Evolutionary conservation across 306 rosid species (phyloP).

Genomic region (Styphnolobium japonicum): DNA sequence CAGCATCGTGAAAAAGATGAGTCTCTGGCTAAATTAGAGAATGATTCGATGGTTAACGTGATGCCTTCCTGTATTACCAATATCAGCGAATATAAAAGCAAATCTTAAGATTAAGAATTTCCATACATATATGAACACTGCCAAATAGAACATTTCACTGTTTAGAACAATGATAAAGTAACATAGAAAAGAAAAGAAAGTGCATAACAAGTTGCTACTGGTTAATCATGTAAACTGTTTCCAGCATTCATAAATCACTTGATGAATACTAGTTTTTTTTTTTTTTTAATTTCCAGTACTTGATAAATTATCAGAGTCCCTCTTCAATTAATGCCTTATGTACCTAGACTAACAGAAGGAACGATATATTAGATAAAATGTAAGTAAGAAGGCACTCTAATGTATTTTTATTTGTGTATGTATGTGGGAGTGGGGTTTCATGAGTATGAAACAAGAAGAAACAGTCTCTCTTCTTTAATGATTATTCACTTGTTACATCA

Average conservation of each 20-base stretch:
- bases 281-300: not conserved
- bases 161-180: not conserved
- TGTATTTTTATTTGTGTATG: not conserved
- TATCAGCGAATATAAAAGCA: slow-evolving; percentile 26
- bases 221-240: not conserved
- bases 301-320: not conserved
- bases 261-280: not conserved
- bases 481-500: not conserved
- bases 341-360: slow-evolving; percentile 7
- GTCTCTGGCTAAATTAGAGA: slow-evolving; percentile 64
- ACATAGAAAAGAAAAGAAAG: slow-evolving; percentile 16
- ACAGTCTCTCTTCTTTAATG: not conserved
- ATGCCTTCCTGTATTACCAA: slow-evolving; percentile 68
- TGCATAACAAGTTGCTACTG: not conserved
- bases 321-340: not conserved
- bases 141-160: not conserved
- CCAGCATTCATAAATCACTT: not conserved
- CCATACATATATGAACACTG: slow-evolving; percentile 8
- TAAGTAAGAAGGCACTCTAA: not conserved
- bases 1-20: slow-evolving; percentile 39
- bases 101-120: slow-evolving; percentile 15
- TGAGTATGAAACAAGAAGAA: slow-evolving; percentile 8
- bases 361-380: not conserved
- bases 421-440: not conserved
- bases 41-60: slow-evolving; percentile 58